These are phyloP conservation scores for Hyaloperonospora arabidopsidis DNA, from an alignment of 352 stramenopile genomes.

Conservation along the genomic window DNA sequence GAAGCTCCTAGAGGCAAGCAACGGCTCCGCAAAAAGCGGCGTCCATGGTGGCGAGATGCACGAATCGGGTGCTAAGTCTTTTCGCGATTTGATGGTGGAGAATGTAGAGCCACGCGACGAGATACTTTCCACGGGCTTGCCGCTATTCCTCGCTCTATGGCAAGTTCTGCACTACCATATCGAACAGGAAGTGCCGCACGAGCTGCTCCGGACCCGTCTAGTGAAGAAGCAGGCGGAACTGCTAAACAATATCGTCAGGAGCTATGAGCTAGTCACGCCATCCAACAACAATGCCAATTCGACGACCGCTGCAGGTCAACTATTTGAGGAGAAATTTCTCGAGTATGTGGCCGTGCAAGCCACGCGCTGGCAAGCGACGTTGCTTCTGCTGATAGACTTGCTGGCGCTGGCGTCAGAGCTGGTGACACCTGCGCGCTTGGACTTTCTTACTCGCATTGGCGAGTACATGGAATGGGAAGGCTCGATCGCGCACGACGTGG, in stretches of 20 bases:
- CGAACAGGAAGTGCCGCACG: slow-evolving; percentile 66
- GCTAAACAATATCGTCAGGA: slow-evolving; percentile 54
- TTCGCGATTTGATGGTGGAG: slow-evolving; percentile 37
- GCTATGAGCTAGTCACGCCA: slow-evolving; percentile 39
- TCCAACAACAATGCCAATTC: slow-evolving; percentile 8
- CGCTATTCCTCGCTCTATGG: slow-evolving; percentile 68
- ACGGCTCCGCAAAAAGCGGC: slow-evolving; percentile 13
- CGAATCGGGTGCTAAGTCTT: slow-evolving; percentile 29
- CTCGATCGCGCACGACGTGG: slow-evolving; percentile 73
- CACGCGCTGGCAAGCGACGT: slow-evolving; percentile 76
- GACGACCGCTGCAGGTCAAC: slow-evolving; percentile 4
- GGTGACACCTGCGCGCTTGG: slow-evolving; percentile 49
- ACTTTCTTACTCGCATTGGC: slow-evolving; percentile 56
- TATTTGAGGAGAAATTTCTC: slow-evolving; percentile 33
- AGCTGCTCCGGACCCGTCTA: slow-evolving; percentile 48
- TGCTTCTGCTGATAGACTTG: slow-evolving; percentile 74
- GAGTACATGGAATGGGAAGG: slow-evolving; percentile 85
- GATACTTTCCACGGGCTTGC: slow-evolving; percentile 58
- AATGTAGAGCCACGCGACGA: slow-evolving; percentile 52
- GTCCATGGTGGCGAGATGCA: slow-evolving; percentile 27
- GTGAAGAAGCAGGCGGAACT: slow-evolving; percentile 55
- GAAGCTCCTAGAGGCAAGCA: slow-evolving; percentile 36
- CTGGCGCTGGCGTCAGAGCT: slow-evolving; percentile 49
- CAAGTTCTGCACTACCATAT: slow-evolving; percentile 83
- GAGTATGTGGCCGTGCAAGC: slow-evolving; percentile 59